Conservation (phyloP, 208 protist genomes). For the Leishmania major region DNA sequence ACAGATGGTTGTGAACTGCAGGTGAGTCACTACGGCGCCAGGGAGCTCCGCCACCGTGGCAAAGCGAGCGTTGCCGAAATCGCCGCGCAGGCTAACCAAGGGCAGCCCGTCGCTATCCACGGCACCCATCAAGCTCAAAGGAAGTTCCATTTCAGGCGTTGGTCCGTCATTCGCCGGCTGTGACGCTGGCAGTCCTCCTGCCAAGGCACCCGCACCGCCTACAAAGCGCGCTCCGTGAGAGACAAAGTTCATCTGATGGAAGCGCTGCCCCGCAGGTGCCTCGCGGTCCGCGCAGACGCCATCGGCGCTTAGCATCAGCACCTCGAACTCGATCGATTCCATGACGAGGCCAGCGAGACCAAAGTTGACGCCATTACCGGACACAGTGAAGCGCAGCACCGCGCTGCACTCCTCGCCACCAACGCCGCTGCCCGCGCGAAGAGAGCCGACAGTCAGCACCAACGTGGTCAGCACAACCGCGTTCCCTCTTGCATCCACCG, state of each 20-base stretch:
- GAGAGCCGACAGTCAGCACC: slow-evolving; percentile 44
- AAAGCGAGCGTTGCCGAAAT: slow-evolving; percentile 19
- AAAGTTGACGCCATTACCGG: slow-evolving; percentile 51
- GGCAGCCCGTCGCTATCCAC: slow-evolving; percentile 24
- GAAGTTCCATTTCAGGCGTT: slow-evolving; percentile 1
- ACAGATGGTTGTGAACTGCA: slow-evolving; percentile 21
- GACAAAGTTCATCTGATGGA: slow-evolving; percentile 23
- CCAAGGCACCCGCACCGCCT: neutral
- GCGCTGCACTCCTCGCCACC: slow-evolving; percentile 22
- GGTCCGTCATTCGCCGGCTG: neutral
- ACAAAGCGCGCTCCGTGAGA: slow-evolving; percentile 32
- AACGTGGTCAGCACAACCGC: slow-evolving; percentile 6
- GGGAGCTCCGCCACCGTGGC: slow-evolving; percentile 9
- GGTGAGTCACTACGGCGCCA: slow-evolving; percentile 22
- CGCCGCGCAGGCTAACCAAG: slow-evolving; percentile 20
- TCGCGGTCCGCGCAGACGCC: neutral
- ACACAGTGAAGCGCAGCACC: slow-evolving; percentile 67
- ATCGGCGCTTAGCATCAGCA: slow-evolving; percentile 22
- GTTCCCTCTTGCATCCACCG: slow-evolving; percentile 19
- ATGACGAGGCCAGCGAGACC: slow-evolving; percentile 46
- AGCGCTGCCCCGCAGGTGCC: neutral
- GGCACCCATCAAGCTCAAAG: slow-evolving; percentile 23
- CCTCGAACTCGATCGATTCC: slow-evolving; percentile 71
- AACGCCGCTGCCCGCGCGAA: slow-evolving; percentile 19
- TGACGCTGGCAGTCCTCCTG: neutral